Percentiles rank a stretch among this genome's conserved stretches.
Evolutionary conservation across 2,329 filamentous ascomycete genomes (phyloP).

Genomic region (Drechslerella coelobrocha): DNA sequence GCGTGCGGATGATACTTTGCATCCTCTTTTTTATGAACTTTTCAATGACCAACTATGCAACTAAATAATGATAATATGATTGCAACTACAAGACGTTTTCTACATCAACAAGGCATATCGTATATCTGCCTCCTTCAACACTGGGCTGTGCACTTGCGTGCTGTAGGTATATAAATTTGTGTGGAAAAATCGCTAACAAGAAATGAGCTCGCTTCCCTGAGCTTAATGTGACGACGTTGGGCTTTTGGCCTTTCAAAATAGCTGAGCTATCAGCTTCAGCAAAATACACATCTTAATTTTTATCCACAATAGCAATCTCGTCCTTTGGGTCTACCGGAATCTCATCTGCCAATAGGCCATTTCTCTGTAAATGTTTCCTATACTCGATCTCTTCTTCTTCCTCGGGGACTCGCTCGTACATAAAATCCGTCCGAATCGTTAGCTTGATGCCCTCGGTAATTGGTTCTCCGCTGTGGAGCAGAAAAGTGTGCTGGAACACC

Average conservation of each 20-base stretch:
- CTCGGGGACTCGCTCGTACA: conserved; percentile 41
- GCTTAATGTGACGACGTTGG: too few species aligned
- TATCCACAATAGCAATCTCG: conserved; percentile 2
- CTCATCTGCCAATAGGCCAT: conserved; percentile 38
- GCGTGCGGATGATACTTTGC: neutral
- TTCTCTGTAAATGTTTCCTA: conserved; percentile 42
- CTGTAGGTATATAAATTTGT: too few species aligned
- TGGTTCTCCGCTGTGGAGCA: conserved; percentile 51
- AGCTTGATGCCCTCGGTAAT: conserved; percentile 48
- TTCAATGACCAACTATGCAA: neutral
- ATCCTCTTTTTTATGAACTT: neutral
- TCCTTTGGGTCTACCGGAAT: conserved; percentile 39
- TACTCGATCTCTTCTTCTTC: conserved; percentile 46
- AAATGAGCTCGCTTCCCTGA: too few species aligned
- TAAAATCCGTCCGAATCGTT: conserved; percentile 49
- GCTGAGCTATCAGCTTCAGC: neutral
- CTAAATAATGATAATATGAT: conserved; percentile 1
- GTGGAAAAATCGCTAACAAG: too few species aligned
- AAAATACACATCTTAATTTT: neutral
- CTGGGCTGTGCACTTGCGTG: too few species aligned
- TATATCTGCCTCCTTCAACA: too few species aligned
- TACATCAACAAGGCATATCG: too few species aligned
- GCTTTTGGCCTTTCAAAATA: too few species aligned
- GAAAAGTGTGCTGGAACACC: conserved; percentile 50
- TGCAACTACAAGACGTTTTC: too few species aligned